Conservation (phyloP, 164 flowering plant species). For the Aristolochia contorta region DNA sequence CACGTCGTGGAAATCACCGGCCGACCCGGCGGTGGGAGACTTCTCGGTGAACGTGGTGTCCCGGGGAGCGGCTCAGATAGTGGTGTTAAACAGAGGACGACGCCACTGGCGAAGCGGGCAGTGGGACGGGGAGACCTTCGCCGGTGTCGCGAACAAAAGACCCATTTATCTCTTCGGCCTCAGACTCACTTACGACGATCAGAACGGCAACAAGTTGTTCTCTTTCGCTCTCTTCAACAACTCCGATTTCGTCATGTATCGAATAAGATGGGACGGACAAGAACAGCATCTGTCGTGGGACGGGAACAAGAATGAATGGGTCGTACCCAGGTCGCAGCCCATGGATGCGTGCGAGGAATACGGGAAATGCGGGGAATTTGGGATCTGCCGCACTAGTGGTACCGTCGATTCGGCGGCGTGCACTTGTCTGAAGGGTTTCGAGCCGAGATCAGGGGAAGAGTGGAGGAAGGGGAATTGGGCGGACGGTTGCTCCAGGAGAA, state of each 20-base stretch:
- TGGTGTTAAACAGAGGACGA: too few species aligned
- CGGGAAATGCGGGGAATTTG: constrained; percentile 50
- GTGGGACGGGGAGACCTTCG: too few species aligned
- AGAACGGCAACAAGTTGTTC: constrained; percentile 21
- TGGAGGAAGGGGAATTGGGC: constrained; percentile 55
- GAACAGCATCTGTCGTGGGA: constrained; percentile 40
- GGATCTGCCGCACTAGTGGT: constrained; percentile 27
- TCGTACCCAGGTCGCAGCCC: constrained; percentile 21
- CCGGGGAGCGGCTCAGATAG: too few species aligned
- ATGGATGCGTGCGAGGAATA: constrained; percentile 35
- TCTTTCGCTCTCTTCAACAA: constrained; percentile 21
- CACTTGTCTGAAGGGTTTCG: constrained; percentile 47
- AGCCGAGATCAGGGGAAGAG: constrained; percentile 17
- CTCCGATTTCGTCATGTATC: constrained; percentile 26
- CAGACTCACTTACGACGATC: constrained; percentile 10
- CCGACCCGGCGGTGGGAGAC: constrained; percentile 35
- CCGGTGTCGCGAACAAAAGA: too few species aligned
- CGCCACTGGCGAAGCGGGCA: too few species aligned
- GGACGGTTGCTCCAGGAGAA: constrained; percentile 47
- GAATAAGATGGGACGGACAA: constrained; percentile 29
- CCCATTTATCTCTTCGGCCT: constrained; percentile 29
- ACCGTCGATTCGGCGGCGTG: constrained; percentile 16
- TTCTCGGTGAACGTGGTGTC: constrained; percentile 34
- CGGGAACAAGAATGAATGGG: constrained; percentile 23
- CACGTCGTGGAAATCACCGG: constrained; percentile 37